phyloP scores from a whole-genome alignment of 257 asterid genomes.

The Paulownia fortunei region DNA sequence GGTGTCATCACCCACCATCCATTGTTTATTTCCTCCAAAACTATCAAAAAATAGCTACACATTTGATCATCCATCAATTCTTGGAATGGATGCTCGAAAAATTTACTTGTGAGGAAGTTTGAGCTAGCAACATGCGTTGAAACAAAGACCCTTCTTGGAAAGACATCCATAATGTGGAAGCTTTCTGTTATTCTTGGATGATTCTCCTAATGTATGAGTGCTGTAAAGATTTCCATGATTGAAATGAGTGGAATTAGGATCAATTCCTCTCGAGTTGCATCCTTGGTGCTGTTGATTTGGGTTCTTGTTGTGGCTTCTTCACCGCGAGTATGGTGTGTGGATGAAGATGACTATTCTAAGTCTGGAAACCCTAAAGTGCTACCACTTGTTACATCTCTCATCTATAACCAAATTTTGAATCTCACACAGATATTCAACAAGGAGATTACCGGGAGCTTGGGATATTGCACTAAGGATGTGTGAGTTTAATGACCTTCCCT shows the following conservation, averaged over 20 bases:
- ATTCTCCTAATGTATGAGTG: conserved; percentile 44
- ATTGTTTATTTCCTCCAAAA: conserved; percentile 18
- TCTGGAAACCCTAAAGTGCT: conserved; percentile 54
- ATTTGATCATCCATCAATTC: conserved; percentile 29
- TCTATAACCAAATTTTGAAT: conserved; percentile 75
- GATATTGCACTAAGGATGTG: conserved; percentile 83
- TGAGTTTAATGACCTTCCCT: conserved; percentile 49
- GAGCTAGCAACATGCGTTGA: conserved; percentile 17
- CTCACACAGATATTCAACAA: conserved; percentile 71
- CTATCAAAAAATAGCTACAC: neutral
- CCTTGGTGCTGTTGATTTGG: conserved; percentile 50
- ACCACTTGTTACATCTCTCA: conserved; percentile 69
- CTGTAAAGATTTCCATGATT: conserved; percentile 42
- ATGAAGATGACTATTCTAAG: conserved; percentile 54
- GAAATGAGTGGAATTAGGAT: conserved; percentile 81
- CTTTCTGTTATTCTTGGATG: conserved; percentile 35
- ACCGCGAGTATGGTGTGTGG: conserved; percentile 52
- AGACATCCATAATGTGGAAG: neutral
- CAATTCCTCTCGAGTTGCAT: conserved; percentile 60
- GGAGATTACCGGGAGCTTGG: conserved; percentile 66
- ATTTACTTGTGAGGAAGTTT: conserved; percentile 16
- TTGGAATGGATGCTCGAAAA: conserved; percentile 26
- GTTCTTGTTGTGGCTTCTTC: conserved; percentile 51
- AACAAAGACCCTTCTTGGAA: neutral
- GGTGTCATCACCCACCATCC: conserved; percentile 27